Percentiles rank a stretch among this genome's conserved stretches.
Conservation (phyloP, 2,329 filamentous ascomycete genomes). For the Pseudopyricularia javanii region DNA sequence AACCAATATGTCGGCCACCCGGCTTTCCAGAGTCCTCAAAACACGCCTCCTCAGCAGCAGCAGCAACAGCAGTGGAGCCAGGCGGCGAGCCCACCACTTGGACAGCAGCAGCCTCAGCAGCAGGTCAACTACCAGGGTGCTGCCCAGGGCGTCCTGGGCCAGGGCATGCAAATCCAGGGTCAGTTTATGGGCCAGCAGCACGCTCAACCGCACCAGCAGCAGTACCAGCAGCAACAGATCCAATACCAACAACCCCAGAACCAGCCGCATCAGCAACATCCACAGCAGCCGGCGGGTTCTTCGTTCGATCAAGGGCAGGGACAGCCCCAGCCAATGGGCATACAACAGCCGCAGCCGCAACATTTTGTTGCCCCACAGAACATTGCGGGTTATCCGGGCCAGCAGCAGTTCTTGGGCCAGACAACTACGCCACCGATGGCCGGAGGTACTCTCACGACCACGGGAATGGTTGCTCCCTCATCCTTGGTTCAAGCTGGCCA, state of each 20-base stretch:
- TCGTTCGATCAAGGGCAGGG: background rate
- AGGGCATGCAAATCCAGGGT: background rate
- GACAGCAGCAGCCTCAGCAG: constrained; percentile 3
- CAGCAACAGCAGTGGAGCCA: constrained; percentile 2
- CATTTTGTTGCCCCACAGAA: background rate
- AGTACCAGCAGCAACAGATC: background rate
- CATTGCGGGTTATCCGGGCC: background rate
- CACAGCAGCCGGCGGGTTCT: background rate
- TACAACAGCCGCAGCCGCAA: background rate
- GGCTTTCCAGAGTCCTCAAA: constrained; percentile 4
- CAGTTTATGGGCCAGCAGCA: background rate
- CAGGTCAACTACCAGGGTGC: background rate
- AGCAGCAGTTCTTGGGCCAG: background rate
- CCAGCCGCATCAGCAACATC: constrained; percentile 6
- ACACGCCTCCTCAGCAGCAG: constrained; percentile 3
- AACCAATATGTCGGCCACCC: constrained; percentile 1
- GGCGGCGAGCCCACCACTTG: background rate
- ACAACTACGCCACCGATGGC: background rate
- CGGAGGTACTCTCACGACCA: background rate
- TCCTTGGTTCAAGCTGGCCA: background rate
- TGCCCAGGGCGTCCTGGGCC: background rate
- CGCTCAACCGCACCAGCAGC: background rate
- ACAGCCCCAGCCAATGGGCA: background rate
- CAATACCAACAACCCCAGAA: background rate
- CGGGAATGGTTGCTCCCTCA: background rate